Evolutionary conservation across 257 asterid genomes (phyloP).

Genomic region (Orobanche coerulescens): DNA sequence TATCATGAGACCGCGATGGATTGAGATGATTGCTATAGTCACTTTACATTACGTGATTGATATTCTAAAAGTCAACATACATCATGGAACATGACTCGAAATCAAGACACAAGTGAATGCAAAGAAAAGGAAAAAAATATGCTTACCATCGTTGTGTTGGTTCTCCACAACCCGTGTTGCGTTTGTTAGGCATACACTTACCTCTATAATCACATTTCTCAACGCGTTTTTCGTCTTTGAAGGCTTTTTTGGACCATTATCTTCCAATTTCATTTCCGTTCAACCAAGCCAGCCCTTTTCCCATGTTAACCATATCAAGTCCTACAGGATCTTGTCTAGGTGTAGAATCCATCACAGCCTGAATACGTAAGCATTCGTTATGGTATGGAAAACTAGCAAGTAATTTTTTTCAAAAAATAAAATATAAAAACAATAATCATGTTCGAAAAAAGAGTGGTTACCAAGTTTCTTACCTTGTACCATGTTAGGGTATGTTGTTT

Average conservation of each 20-base stretch:
- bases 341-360: constrained; percentile 73
- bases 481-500: constrained; percentile 79
- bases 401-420: too few relatives aligned
- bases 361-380: constrained; percentile 16
- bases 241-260: constrained; percentile 80
- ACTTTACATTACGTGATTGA: too few relatives aligned
- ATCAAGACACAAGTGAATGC: too few relatives aligned
- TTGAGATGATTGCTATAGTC: too few relatives aligned
- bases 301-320: constrained; percentile 87
- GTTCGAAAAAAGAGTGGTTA: not conserved
- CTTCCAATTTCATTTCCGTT: constrained; percentile 90
- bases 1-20: too few relatives aligned
- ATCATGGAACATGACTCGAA: too few relatives aligned
- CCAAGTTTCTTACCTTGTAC: constrained; percentile 63
- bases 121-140: not conserved
- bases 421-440: too few relatives aligned
- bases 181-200: constrained; percentile 70
- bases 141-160: constrained; percentile 69
- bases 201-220: constrained; percentile 73
- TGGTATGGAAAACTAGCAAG: too few relatives aligned
- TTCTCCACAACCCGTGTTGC: constrained; percentile 79
- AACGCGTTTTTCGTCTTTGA: constrained; percentile 53
- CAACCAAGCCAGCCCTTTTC: constrained; percentile 90
- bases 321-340: constrained; percentile 79
- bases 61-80: too few relatives aligned